These are phyloP conservation scores for Helicostylum pulchrum DNA, from an alignment of 192 early-diverging fungal species.

Conservation along the genomic window DNA sequence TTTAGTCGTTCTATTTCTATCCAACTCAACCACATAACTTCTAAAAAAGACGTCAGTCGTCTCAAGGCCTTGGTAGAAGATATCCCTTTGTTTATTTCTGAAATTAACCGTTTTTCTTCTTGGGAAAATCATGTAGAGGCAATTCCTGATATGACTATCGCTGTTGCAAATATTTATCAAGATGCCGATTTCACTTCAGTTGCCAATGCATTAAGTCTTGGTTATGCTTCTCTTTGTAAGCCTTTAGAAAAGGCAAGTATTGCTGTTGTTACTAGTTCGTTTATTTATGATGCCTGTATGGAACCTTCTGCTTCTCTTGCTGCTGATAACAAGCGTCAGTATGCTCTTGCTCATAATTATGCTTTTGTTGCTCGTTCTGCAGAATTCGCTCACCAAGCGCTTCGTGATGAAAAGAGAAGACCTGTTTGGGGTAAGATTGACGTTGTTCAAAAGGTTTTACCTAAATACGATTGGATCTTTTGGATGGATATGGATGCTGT, in stretches of 20 bases:
- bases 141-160: constrained; percentile 32
- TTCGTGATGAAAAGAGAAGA: constrained; percentile 34
- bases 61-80: background rate
- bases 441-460: constrained; percentile 50
- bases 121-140: constrained; percentile 49
- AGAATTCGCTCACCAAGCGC: constrained; percentile 53
- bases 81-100: background rate
- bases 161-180: constrained; percentile 44
- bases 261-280: constrained; percentile 53
- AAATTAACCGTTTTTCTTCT: constrained; percentile 23
- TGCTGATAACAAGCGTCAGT: constrained; percentile 51
- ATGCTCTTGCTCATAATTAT: constrained; percentile 49
- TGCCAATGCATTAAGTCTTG: constrained; percentile 19
- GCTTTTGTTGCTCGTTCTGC: constrained; percentile 52
- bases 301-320: constrained; percentile 41
- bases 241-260: constrained; percentile 23
- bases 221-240: constrained; percentile 32
- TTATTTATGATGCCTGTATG: constrained; percentile 58
- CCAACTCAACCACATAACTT: constrained; percentile 1
- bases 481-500: constrained; percentile 67
- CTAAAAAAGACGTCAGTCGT: background rate
- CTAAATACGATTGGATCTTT: constrained; percentile 59
- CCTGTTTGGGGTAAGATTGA: constrained; percentile 63
- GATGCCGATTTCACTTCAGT: constrained; percentile 44
- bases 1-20: constrained; percentile 19